Percentiles rank a stretch among this genome's conserved stretches.
Evolutionary conservation across 768 basidiomycete species (phyloP).

Genomic region (Xerocomellus chrysenteron): DNA sequence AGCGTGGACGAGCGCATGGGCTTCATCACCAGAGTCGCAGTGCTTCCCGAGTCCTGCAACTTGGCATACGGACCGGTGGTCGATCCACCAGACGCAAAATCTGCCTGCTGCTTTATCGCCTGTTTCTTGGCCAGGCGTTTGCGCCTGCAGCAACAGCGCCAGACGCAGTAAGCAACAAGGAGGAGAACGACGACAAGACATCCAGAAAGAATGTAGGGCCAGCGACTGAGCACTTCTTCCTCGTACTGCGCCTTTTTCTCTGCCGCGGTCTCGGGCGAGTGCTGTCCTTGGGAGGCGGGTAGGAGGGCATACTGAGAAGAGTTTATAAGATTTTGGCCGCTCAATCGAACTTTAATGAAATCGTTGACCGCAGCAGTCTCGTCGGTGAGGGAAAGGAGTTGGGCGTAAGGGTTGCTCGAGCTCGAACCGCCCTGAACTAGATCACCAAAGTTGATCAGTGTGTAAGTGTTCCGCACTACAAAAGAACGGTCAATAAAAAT

Average conservation of each 20-base stretch:
- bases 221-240: slow-evolving; percentile 63
- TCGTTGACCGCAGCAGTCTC: slow-evolving; percentile 54
- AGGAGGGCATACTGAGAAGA: slow-evolving; percentile 58
- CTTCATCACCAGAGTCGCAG: slow-evolving; percentile 31
- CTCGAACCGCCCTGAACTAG: slow-evolving; percentile 53
- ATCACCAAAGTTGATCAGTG: slow-evolving; percentile 69
- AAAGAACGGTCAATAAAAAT: slow-evolving; percentile 4
- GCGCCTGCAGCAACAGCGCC: slow-evolving; percentile 58
- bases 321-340: slow-evolving; percentile 56
- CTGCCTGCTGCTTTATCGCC: slow-evolving; percentile 20
- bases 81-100: not conserved
- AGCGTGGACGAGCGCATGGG: slow-evolving; percentile 22
- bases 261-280: slow-evolving; percentile 59
- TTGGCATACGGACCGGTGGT: slow-evolving; percentile 22
- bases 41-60: slow-evolving; percentile 27
- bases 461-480: slow-evolving; percentile 76
- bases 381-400: slow-evolving; percentile 63
- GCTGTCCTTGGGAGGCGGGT: slow-evolving; percentile 53
- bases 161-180: slow-evolving; percentile 49
- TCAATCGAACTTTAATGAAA: slow-evolving; percentile 61
- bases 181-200: slow-evolving; percentile 51
- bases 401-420: slow-evolving; percentile 62
- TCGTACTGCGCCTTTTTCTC: slow-evolving; percentile 69
- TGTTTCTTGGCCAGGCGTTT: slow-evolving; percentile 31
- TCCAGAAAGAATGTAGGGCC: slow-evolving; percentile 70